Conservation (phyloP, 768 basidiomycete species). For the Russula brevipes region DNA sequence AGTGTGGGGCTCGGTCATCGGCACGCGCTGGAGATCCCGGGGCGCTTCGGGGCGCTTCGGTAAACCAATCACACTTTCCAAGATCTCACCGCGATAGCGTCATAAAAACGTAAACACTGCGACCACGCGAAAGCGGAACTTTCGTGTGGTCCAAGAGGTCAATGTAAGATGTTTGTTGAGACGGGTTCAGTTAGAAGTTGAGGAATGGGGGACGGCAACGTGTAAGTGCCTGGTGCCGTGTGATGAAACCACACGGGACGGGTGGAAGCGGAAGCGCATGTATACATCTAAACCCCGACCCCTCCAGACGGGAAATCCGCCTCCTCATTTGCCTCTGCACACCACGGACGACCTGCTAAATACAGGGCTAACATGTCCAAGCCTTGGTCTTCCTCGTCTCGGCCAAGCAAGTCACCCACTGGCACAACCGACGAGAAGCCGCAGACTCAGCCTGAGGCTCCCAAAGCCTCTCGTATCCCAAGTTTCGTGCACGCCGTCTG, state of each 20-base stretch:
- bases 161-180: no score
- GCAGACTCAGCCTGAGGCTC: neutral
- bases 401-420: neutral
- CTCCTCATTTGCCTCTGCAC: neutral
- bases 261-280: neutral
- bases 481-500: constrained; percentile 1
- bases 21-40: no score
- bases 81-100: no score
- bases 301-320: neutral
- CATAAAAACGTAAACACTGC: no score
- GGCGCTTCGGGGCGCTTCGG: no score
- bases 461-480: neutral
- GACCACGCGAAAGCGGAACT: no score
- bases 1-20: no score
- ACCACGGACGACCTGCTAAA: neutral
- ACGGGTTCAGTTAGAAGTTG: no score
- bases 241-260: neutral
- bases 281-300: neutral
- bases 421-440: neutral
- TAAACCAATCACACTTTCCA: no score
- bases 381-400: constrained; percentile 6
- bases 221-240: no score
- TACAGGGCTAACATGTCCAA: constrained; percentile 4
- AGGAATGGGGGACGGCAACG: no score
- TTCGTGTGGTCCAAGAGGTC: no score